A percentile compares a stretch with the other conserved stretches of the same genome.
phyloP scores from a whole-genome alignment of 371 early-diverging fungal genomes.

The Lichtheimia ramosa region DNA sequence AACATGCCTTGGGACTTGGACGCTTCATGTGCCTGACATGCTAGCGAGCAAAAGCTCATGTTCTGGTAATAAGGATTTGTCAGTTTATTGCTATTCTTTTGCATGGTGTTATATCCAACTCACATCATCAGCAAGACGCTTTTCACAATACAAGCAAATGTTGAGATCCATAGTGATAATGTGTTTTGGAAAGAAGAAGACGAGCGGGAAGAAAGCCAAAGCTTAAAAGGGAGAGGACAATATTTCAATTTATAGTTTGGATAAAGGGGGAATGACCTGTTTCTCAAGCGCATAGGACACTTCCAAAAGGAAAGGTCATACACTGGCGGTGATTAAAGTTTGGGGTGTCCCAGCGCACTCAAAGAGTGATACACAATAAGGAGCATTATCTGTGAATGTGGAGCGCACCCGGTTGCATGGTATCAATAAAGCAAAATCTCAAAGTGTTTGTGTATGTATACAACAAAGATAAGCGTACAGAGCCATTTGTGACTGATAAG shows the following conservation, averaged over 20 bases:
- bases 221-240: not conserved
- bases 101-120: too few species aligned
- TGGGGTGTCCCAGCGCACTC: not conserved
- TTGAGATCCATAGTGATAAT: conserved; percentile 22
- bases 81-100: too few species aligned
- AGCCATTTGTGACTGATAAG: not conserved
- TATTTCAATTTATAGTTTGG: conserved; percentile 6
- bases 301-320: not conserved
- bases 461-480: not conserved
- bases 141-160: conserved; percentile 27
- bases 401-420: too few species aligned
- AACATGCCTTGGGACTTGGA: conserved; percentile 9
- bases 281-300: not conserved
- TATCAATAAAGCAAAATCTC: not conserved
- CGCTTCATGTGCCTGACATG: conserved; percentile 20
- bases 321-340: not conserved
- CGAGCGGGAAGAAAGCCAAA: not conserved
- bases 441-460: not conserved
- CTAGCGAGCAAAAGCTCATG: conserved; percentile 16
- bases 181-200: conserved; percentile 1
- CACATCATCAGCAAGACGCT: conserved; percentile 15
- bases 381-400: not conserved
- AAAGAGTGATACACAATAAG: not conserved
- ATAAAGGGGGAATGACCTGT: not conserved
- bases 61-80: not conserved